Percentiles rank a stretch among this genome's conserved stretches.
Conservation (phyloP, 1,284 basidiomycete species). For the Rhizoctonia solani region DNA sequence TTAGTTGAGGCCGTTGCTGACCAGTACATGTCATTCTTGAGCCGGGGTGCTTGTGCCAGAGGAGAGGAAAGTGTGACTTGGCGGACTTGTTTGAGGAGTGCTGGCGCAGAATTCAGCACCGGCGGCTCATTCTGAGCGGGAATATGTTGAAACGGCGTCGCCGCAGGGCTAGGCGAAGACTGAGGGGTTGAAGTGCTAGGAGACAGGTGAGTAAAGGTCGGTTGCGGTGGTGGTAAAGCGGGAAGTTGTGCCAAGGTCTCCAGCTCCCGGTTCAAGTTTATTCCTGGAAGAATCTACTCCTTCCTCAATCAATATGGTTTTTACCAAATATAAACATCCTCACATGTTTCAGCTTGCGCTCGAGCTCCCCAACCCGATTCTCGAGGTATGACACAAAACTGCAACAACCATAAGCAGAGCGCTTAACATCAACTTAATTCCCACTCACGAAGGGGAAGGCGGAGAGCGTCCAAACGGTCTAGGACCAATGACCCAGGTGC, state of each 20-base stretch:
- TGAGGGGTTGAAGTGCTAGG: not conserved
- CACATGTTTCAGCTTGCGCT: slow-evolving; percentile 14
- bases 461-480: slow-evolving; percentile 17
- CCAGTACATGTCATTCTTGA: slow-evolving; percentile 18
- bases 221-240: not conserved
- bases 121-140: not conserved
- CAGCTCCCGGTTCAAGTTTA: slow-evolving; percentile 25
- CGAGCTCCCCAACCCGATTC: slow-evolving; percentile 2
- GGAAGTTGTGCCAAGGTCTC: slow-evolving; percentile 2
- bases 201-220: not conserved
- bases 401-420: not conserved
- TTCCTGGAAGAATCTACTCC: slow-evolving; percentile 9
- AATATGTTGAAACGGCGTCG: not conserved
- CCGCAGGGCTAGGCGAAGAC: not conserved
- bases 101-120: not conserved
- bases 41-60: not conserved
- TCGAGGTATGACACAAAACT: slow-evolving; percentile 18
- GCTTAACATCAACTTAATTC: not conserved
- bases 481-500: slow-evolving; percentile 8
- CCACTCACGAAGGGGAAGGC: slow-evolving; percentile 13
- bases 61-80: no score
- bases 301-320: not conserved
- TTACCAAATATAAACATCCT: not conserved
- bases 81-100: slow-evolving; percentile 22
- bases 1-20: slow-evolving; percentile 21